phyloP scores from a whole-genome alignment of 176 grass and related monocot genomes.

The Hsuehochloa calcarea region DNA sequence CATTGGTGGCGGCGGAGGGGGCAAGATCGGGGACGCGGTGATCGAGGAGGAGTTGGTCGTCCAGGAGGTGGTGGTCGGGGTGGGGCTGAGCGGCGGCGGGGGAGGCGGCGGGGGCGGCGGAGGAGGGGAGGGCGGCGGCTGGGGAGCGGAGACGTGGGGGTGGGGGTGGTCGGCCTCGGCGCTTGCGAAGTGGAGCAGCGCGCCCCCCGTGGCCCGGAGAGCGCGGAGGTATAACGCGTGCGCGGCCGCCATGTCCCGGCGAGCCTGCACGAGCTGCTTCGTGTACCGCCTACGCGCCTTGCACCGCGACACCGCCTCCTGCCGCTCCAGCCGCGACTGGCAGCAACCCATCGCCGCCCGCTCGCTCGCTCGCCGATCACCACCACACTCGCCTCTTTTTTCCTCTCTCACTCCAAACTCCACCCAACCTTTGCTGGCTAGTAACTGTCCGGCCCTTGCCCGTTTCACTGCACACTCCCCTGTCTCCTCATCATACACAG shows the following conservation, averaged over 20 bases:
- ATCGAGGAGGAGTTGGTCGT: constrained; percentile 68
- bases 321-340: constrained; percentile 79
- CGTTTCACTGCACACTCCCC: neutral
- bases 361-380: neutral
- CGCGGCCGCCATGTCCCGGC: constrained; percentile 70
- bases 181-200: constrained; percentile 88
- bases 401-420: neutral
- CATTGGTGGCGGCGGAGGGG: constrained; percentile 64
- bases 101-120: constrained; percentile 6
- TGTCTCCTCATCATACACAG: no score
- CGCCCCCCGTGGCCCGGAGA: constrained; percentile 72
- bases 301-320: constrained; percentile 89
- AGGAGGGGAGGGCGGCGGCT: constrained; percentile 17
- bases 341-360: constrained; percentile 48
- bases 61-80: constrained; percentile 57
- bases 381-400: neutral
- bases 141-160: constrained; percentile 37
- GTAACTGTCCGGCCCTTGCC: neutral
- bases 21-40: constrained; percentile 70
- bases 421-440: neutral
- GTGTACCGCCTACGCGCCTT: constrained; percentile 87
- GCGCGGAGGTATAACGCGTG: constrained; percentile 89
- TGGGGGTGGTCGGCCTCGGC: constrained; percentile 68
- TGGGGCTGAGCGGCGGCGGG: constrained; percentile 40
- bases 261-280: constrained; percentile 84